Evolutionary conservation across 1,284 basidiomycete genomes (phyloP).

Genomic region (Pholiota adiposa): DNA sequence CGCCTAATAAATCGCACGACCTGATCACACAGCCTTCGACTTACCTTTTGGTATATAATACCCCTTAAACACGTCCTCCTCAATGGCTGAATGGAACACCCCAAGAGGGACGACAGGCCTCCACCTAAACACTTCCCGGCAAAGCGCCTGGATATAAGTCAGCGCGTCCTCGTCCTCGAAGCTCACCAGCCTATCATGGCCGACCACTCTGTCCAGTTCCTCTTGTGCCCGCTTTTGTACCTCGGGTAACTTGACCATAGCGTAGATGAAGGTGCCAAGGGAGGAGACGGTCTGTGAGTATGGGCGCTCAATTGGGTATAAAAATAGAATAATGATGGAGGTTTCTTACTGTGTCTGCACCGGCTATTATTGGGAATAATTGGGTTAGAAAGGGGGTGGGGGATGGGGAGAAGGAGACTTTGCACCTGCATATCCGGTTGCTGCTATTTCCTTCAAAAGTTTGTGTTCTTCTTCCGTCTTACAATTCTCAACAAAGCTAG

Average conservation of each 20-base stretch:
- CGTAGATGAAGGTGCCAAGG: slow-evolving; percentile 32
- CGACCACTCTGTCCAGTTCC: slow-evolving; percentile 60
- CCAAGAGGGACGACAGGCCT: slow-evolving; percentile 51
- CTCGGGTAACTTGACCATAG: slow-evolving; percentile 58
- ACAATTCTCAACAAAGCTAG: slow-evolving; percentile 1
- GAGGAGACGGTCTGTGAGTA: not conserved
- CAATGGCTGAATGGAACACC: slow-evolving; percentile 32
- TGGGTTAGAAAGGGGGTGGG: not conserved
- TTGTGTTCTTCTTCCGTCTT: slow-evolving; percentile 5
- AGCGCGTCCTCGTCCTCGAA: slow-evolving; percentile 52
- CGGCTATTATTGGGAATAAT: slow-evolving; percentile 8
- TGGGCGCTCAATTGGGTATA: not conserved
- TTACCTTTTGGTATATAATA: slow-evolving; percentile 35
- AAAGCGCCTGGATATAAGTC: slow-evolving; percentile 43
- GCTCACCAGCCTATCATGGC: slow-evolving; percentile 50
- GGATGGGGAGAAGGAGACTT: too few species aligned
- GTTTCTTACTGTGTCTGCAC: slow-evolving; percentile 20
- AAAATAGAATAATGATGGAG: not conserved
- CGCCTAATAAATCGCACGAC: not conserved
- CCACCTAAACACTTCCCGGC: slow-evolving; percentile 52
- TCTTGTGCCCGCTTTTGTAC: slow-evolving; percentile 52
- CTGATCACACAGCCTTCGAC: not conserved
- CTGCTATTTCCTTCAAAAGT: slow-evolving; percentile 9
- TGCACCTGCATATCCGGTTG: slow-evolving; percentile 13
- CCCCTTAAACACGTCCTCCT: slow-evolving; percentile 36